Evolutionary conservation across 2,329 filamentous ascomycete species (phyloP), one percentile per base, ranked within the genome.

Genomic region (Aspergillus awamori): DNA sequence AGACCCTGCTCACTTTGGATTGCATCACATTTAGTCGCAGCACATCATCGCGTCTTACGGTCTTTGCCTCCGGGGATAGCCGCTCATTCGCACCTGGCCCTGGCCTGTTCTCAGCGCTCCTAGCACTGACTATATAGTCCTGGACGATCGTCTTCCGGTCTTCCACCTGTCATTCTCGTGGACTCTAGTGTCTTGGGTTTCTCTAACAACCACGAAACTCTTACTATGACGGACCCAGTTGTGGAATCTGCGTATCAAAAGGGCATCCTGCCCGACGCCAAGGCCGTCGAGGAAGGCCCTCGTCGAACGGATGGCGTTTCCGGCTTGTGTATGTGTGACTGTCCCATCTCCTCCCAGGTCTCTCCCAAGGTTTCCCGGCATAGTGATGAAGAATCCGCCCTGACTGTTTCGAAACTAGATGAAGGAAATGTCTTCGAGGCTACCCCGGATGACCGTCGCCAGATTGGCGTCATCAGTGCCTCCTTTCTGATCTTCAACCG

Each of bases 401-500:
- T 20, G 2, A 56, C 65, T 69, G 11, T 15, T 26, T 24, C 13
- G 6, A 26, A 20, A 55, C n/a, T 49, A 76, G 75, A 77, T 24
- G 74, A 77, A 57, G 73, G 74, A 53, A 72, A 76, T 69, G 67
- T 76, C 48, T 76, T 72, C 33, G 71, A 76, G 28, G 62, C 71
- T 2, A 70, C 73, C 2, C 74, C 75, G 7, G 74, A 77, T 2
- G 63, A 71, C 58, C 73, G 75, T 45, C 75, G 76, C 17, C 74
- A 77, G 58, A 77, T 80, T 54, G 77, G 77, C 48, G 67, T 78
- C 7, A 60, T 79, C 61, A 77, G 73, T 59, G 77, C 78, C n/a
- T 69, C 79, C 2, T 78, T 81, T 58, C 69, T 83, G 48, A 81
- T 82, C 58, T 80, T 83, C 66, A 82, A 82, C 65, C 77, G 80